Conservation (phyloP, 331 rosid species). For the Acacia pycnantha region DNA sequence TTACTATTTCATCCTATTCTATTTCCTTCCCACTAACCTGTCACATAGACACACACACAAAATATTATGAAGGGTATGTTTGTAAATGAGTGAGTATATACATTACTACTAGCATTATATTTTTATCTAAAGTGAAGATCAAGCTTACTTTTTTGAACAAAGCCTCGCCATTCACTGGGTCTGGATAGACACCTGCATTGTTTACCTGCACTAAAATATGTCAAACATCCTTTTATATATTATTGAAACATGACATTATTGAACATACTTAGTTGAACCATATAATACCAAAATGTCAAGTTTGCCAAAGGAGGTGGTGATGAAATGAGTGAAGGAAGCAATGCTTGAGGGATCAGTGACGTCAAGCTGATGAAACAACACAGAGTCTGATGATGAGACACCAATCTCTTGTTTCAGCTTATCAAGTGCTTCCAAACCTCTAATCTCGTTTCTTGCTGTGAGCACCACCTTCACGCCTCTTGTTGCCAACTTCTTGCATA, state of each 20-base stretch:
- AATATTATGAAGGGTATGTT: too few relatives aligned
- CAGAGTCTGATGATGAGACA: not conserved
- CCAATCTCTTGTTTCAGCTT: conserved; percentile 20
- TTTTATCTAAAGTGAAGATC: too few relatives aligned
- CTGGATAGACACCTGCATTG: conserved; percentile 54
- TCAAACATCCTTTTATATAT: not conserved
- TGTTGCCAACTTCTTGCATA: conserved; percentile 33
- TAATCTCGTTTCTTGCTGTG: conserved; percentile 47
- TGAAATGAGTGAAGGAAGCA: conserved; percentile 29
- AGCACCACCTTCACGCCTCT: conserved; percentile 39
- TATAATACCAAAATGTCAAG: not conserved
- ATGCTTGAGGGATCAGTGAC: conserved; percentile 2
- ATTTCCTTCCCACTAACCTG: conserved; percentile 32
- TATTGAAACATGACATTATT: not conserved
- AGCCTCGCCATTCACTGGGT: conserved; percentile 18
- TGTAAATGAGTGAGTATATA: too few relatives aligned
- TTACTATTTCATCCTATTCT: not conserved
- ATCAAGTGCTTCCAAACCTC: conserved; percentile 44
- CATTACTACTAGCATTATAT: too few relatives aligned
- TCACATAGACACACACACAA: not conserved
- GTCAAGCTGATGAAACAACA: not conserved
- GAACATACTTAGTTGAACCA: not conserved
- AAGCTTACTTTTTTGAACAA: conserved; percentile 22
- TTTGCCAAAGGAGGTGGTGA: conserved; percentile 32
- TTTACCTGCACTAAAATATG: conserved; percentile 43